These are phyloP conservation scores for Glaciozyma antarctica DNA, from an alignment of 768 basidiomycete species.

Conservation along the genomic window DNA sequence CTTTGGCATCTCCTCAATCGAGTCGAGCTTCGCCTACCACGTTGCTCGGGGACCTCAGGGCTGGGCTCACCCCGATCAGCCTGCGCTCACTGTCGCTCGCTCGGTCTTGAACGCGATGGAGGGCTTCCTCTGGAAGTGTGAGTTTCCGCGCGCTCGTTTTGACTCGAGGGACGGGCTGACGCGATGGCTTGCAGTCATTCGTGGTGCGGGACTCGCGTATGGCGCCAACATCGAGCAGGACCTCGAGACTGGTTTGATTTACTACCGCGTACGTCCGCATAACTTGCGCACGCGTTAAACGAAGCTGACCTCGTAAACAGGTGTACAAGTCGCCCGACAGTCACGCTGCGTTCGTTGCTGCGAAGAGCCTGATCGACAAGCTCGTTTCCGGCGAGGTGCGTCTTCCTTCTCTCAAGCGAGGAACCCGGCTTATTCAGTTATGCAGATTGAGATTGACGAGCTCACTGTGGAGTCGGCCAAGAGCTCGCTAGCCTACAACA, in stretches of 20 bases:
- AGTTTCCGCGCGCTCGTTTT: slow-evolving; percentile 1
- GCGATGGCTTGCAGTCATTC: slow-evolving; percentile 52
- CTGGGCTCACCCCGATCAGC: slow-evolving; percentile 66
- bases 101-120: slow-evolving; percentile 88
- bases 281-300: not conserved
- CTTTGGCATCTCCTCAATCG: slow-evolving; percentile 83
- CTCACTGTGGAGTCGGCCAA: slow-evolving; percentile 81
- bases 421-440: not conserved
- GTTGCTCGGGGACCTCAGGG: slow-evolving; percentile 68
- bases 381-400: slow-evolving; percentile 71
- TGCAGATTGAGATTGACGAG: slow-evolving; percentile 66
- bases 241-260: slow-evolving; percentile 31
- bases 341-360: slow-evolving; percentile 70
- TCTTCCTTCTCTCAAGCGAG: slow-evolving; percentile 9
- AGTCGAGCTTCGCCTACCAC: slow-evolving; percentile 77
- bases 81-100: slow-evolving; percentile 71
- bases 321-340: slow-evolving; percentile 28
- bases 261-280: slow-evolving; percentile 35
- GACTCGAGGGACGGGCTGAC: not conserved
- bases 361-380: slow-evolving; percentile 62
- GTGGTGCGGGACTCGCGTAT: slow-evolving; percentile 84
- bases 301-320: not conserved
- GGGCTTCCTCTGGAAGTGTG: slow-evolving; percentile 77
- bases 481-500: slow-evolving; percentile 76
- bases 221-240: slow-evolving; percentile 31